phyloP scores from a whole-genome alignment of 495 filamentous ascomycete genomes.

The Hypoxylon perforatum region DNA sequence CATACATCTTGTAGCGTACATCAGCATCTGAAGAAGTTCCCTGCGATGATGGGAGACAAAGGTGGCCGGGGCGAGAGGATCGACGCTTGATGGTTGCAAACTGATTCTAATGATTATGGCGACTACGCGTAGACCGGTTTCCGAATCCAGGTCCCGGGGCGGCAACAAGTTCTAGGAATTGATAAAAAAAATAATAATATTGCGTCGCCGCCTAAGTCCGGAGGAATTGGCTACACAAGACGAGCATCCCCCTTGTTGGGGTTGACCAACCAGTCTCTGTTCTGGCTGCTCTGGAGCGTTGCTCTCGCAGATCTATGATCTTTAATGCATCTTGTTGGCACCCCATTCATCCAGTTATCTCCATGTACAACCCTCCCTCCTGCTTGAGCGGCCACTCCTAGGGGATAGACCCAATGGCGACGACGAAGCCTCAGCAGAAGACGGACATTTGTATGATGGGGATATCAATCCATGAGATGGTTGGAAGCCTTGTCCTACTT shows the following conservation, averaged over 20 bases:
- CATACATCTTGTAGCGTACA: too few relatives aligned
- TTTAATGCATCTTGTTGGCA: constrained; percentile 14
- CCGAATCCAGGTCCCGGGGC: background rate
- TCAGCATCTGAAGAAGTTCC: too few relatives aligned
- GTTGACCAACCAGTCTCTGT: constrained; percentile 16
- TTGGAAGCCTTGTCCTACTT: too few relatives aligned
- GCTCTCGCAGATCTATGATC: constrained; percentile 23
- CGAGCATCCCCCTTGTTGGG: constrained; percentile 12
- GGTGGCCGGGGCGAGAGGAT: too few relatives aligned
- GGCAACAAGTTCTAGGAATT: background rate
- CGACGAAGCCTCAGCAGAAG: background rate
- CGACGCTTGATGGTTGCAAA: too few relatives aligned
- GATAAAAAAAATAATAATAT: constrained; percentile 22
- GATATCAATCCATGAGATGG: too few relatives aligned
- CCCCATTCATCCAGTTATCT: constrained; percentile 12
- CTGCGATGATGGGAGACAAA: too few relatives aligned
- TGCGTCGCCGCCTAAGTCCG: constrained; percentile 38
- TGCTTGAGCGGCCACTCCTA: background rate
- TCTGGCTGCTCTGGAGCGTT: background rate
- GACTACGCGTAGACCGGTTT: background rate
- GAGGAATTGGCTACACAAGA: constrained; percentile 22
- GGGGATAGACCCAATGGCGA: background rate
- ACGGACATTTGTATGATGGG: background rate
- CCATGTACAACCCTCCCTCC: constrained; percentile 1
- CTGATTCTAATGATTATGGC: too few relatives aligned